Conservation (phyloP, 345 rosid genomes). For the Aegle marmelos region DNA sequence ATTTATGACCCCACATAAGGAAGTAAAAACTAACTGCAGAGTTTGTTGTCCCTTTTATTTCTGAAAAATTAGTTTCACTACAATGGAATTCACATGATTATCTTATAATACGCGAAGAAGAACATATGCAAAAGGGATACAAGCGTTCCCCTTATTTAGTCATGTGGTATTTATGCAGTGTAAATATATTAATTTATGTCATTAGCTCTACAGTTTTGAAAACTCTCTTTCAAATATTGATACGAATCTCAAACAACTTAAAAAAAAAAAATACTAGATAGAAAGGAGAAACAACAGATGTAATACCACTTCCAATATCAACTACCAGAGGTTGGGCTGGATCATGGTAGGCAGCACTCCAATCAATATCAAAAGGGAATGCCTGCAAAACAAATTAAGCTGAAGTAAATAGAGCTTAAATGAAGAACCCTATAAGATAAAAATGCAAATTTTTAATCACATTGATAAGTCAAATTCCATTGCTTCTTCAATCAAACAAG, state of each 20-base stretch:
- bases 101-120: background rate
- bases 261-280: background rate
- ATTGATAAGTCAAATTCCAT: background rate
- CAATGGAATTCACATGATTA: background rate
- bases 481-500: conserved; percentile 3
- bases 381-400: conserved; percentile 47
- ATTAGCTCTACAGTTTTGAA: background rate
- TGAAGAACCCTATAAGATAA: background rate
- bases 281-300: background rate
- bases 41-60: background rate
- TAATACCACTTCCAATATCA: conserved; percentile 71
- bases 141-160: background rate
- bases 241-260: background rate
- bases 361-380: conserved; percentile 50
- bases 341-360: conserved; percentile 39
- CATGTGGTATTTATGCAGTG: background rate
- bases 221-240: background rate
- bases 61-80: background rate
- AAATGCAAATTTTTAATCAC: background rate
- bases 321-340: conserved; percentile 55
- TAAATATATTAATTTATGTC: background rate
- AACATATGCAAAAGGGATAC: background rate
- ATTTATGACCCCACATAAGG: conserved; percentile 12
- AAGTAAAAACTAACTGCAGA: background rate
- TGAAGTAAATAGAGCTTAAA: conserved; percentile 4